Evolutionary conservation across 768 basidiomycete genomes (phyloP).

Genomic region (Hydnomerulius pinastri): DNA sequence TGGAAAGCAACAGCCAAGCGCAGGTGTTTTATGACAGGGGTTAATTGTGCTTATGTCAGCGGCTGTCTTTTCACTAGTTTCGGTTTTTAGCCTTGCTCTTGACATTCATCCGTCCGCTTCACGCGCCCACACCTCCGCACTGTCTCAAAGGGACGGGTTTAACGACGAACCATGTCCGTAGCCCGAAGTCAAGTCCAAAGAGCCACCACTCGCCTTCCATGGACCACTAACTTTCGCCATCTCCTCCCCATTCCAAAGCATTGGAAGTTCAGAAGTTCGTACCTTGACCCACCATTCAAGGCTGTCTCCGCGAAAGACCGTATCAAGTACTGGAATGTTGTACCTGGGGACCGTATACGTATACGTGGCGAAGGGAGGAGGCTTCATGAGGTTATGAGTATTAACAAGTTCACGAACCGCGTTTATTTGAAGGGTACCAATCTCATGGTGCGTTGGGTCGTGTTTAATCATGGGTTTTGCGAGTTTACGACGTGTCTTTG

Average conservation of each 20-base stretch:
- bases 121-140: no score
- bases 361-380: conserved; percentile 63
- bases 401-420: conserved; percentile 73
- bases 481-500: not conserved
- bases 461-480: not conserved
- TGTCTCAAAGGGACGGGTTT: no score
- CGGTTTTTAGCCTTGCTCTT: not conserved
- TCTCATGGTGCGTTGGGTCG: conserved; percentile 27
- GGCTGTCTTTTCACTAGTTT: no score
- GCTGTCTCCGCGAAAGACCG: conserved; percentile 64
- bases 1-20: no score
- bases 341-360: conserved; percentile 80
- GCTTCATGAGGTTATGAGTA: conserved; percentile 69
- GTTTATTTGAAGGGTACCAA: conserved; percentile 54
- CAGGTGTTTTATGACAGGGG: not conserved
- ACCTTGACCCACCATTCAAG: conserved; percentile 47
- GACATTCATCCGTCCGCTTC: no score
- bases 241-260: conserved; percentile 60
- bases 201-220: conserved; percentile 53
- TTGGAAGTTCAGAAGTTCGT: conserved; percentile 47
- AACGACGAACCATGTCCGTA: conserved; percentile 33
- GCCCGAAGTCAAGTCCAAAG: conserved; percentile 40
- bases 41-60: conserved; percentile 24
- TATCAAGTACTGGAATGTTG: conserved; percentile 86
- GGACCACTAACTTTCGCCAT: conserved; percentile 69